Base-by-base conservation (phyloP, 768 basidiomycete genomes). In the Porphyrellus cyaneotinctus region DNA sequence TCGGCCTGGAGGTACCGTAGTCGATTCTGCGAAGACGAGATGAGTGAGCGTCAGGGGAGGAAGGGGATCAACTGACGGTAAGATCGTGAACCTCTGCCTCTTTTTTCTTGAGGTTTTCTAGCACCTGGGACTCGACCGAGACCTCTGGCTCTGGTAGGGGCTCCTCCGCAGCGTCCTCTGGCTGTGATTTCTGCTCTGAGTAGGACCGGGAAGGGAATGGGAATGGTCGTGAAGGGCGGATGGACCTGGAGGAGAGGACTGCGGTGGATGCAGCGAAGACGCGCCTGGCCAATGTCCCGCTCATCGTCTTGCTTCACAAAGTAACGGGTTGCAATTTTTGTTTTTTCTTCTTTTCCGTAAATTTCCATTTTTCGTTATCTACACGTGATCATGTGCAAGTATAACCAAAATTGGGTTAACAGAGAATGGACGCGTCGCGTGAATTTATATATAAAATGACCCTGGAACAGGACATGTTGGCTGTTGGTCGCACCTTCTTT, bases 1-100 rank as follows among this genome's bases (percentile, higher is more conserved):
- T 99, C 97, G 62, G 97, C 97, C 66, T 94, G 88, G 52, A 91
- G 78, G 68, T 97, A 97, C 43, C 88, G 85, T 61, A 97, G 78
- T 57, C 93, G 90, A 67, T 85, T 79, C 95, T 97, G 69, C 18
- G n/a, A 35, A 52, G 7, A n/a, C 3, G 33, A 13, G 37, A 30
- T 59, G 43, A 57, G 52, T 50, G 30, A 14, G 45, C 47, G 59
- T 7, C 24, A 28, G 20, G 32, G 38, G 47, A 26, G 24, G 23
- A 48, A 49, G 23, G 10, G 1, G n/a, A 22, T 32, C 17, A 33
- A 74, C 88, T 60, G 63, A 93, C 91, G 57, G 85, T 91, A 55
- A 93, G 75, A 70, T 93, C 92, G n/a, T 80, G 73, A n/a, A 85
- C 83, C 66, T 89, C 88, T 23, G 75, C 80, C 67, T 90, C 84